Conservation (phyloP, 1,284 basidiomycete species). For the Sanghuangporus sanghuang region DNA sequence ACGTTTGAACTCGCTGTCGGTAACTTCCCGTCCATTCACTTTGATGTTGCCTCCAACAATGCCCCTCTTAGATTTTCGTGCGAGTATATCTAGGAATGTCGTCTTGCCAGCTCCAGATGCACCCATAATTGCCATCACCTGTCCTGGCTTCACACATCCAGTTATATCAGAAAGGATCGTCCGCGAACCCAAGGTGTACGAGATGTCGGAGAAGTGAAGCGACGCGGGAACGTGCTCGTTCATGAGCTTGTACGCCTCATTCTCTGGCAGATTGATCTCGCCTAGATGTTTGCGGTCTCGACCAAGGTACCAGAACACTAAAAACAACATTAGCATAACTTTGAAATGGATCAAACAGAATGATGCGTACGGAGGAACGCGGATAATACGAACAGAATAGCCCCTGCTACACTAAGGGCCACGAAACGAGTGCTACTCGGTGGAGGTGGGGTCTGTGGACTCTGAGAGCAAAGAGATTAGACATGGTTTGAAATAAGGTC, state of each 20-base stretch:
- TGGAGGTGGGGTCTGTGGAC: slow-evolving; percentile 59
- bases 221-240: slow-evolving; percentile 90
- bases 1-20: slow-evolving; percentile 73
- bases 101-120: slow-evolving; percentile 97
- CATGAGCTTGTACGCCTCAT: slow-evolving; percentile 83
- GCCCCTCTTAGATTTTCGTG: slow-evolving; percentile 84
- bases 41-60: slow-evolving; percentile 69
- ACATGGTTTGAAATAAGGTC: background rate
- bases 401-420: slow-evolving; percentile 77
- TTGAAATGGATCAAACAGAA: background rate
- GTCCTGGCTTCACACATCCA: slow-evolving; percentile 81
- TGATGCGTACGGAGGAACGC: slow-evolving; percentile 43
- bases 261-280: slow-evolving; percentile 75
- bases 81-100: slow-evolving; percentile 93
- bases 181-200: slow-evolving; percentile 71
- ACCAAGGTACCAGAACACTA: slow-evolving; percentile 88
- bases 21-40: slow-evolving; percentile 82
- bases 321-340: background rate
- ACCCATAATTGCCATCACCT: slow-evolving; percentile 93
- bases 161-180: slow-evolving; percentile 76
- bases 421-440: slow-evolving; percentile 81
- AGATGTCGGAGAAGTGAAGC: slow-evolving; percentile 82
- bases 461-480: background rate
- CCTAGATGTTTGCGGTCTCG: slow-evolving; percentile 65
- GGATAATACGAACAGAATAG: slow-evolving; percentile 62